phyloP scores from a whole-genome alignment of 1,284 basidiomycete genomes.

The Ustilago tritici region DNA sequence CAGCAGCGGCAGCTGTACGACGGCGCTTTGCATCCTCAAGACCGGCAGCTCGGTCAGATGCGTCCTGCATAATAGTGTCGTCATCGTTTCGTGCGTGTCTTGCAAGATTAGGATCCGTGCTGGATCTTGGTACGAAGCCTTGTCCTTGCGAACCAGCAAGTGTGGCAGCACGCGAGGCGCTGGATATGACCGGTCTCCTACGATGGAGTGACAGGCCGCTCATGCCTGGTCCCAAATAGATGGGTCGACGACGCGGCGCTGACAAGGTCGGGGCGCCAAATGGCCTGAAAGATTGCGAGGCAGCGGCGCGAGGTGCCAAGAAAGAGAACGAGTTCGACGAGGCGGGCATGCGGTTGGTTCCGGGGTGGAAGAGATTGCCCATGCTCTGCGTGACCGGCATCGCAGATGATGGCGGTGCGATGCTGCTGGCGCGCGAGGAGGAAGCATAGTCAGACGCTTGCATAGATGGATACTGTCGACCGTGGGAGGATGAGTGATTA shows the following conservation, averaged over 20 bases:
- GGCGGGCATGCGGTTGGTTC: conserved; percentile 26
- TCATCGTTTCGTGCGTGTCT: conserved; percentile 15
- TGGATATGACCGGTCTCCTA: conserved; percentile 35
- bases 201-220: conserved; percentile 45
- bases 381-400: conserved; percentile 37
- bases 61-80: conserved; percentile 15
- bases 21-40: conserved; percentile 44
- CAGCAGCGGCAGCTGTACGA: conserved; percentile 19
- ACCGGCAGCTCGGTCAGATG: conserved; percentile 16
- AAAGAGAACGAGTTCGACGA: conserved; percentile 46
- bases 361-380: conserved; percentile 44
- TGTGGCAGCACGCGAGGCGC: conserved; percentile 32
- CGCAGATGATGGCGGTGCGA: conserved; percentile 22
- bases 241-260: conserved; percentile 30
- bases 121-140: conserved; percentile 32
- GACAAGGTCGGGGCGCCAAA: conserved; percentile 15
- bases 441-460: conserved; percentile 18
- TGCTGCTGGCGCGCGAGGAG: conserved; percentile 42
- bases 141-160: conserved; percentile 15
- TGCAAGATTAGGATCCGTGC: conserved; percentile 42
- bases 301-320: conserved; percentile 40
- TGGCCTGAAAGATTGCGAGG: conserved; percentile 4
- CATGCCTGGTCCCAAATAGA: conserved; percentile 54
- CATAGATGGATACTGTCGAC: conserved; percentile 6
- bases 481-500: conserved; percentile 4